Evolutionary conservation across 208 protist genomes (phyloP).

Genomic region (Acanthamoeba healyi): DNA sequence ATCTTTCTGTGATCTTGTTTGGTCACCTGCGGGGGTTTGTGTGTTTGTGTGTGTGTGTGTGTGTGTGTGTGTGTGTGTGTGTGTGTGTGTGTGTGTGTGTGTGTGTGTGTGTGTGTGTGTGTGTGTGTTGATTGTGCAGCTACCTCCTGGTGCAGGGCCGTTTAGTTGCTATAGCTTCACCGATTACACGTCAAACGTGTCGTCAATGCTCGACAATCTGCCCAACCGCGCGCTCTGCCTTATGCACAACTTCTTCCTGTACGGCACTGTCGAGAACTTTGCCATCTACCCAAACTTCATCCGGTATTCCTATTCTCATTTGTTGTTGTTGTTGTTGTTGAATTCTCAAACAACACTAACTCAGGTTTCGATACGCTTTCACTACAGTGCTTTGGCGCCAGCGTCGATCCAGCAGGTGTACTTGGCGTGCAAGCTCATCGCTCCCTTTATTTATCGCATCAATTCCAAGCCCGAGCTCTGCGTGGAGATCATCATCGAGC

Average conservation of each 20-base stretch:
- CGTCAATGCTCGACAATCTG: constrained; percentile 8
- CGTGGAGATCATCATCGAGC: constrained; percentile 26
- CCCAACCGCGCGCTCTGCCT: constrained; percentile 9
- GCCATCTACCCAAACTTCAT: constrained; percentile 50
- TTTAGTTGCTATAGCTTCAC: constrained; percentile 55
- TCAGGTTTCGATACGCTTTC: not conserved
- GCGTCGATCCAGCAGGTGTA: constrained; percentile 27
- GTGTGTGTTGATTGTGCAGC: too few species aligned
- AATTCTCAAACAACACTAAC: not conserved
- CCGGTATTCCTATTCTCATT: not conserved
- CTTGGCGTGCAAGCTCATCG: constrained; percentile 24
- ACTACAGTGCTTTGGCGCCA: not conserved
- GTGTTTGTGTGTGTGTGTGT: too few species aligned
- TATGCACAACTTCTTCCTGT: constrained; percentile 47
- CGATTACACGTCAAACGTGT: constrained; percentile 26
- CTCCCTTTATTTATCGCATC: constrained; percentile 59
- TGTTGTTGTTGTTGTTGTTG: not conserved
- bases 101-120: too few species aligned
- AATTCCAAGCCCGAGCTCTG: constrained; percentile 9
- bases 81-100: too few species aligned
- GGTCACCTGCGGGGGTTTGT: too few species aligned
- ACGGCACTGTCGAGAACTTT: constrained; percentile 17
- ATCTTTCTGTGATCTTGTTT: too few species aligned
- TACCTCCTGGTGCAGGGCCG: not conserved
- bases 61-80: too few species aligned